A percentile compares a stretch with the other conserved stretches of the same genome.
These are phyloP conservation scores for Croton setiger DNA, from an alignment of 441 rosid species.

Conservation along the genomic window DNA sequence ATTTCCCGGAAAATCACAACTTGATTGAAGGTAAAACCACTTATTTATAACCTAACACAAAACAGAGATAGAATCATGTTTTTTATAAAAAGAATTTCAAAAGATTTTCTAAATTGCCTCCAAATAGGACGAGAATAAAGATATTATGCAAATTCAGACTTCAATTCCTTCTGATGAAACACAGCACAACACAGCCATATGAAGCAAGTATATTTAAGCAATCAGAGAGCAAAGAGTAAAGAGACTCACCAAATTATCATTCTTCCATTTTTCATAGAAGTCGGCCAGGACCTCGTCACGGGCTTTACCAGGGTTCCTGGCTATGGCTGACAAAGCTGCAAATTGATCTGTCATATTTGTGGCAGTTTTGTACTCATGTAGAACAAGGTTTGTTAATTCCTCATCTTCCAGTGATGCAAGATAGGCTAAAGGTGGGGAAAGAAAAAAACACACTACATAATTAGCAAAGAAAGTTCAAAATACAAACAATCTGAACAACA, in stretches of 20 bases:
- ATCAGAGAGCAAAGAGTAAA: constrained; percentile 2
- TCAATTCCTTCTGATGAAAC: background rate
- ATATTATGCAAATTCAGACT: background rate
- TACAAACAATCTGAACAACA: constrained; percentile 2
- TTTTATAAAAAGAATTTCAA: too few species aligned
- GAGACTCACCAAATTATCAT: constrained; percentile 65
- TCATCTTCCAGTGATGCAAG: constrained; percentile 83
- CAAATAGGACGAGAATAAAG: background rate
- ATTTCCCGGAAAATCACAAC: constrained; percentile 77
- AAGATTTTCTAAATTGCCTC: background rate
- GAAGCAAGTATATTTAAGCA: background rate
- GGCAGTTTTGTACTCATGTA: constrained; percentile 72
- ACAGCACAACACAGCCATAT: background rate
- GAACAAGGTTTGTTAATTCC: constrained; percentile 43
- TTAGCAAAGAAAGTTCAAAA: constrained; percentile 7
- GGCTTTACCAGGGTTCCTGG: constrained; percentile 66
- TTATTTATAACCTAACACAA: constrained; percentile 79
- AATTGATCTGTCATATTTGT: constrained; percentile 94
- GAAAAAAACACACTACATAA: constrained; percentile 5
- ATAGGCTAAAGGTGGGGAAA: constrained; percentile 47
- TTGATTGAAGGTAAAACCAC: constrained; percentile 96
- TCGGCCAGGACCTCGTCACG: constrained; percentile 84
- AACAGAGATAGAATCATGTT: constrained; percentile 12
- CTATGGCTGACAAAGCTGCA: constrained; percentile 90
- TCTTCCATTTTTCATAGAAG: constrained; percentile 87